These are phyloP conservation scores for Ogataea degrootiae DNA, from an alignment of 805 yeast species.

Conservation along the genomic window DNA sequence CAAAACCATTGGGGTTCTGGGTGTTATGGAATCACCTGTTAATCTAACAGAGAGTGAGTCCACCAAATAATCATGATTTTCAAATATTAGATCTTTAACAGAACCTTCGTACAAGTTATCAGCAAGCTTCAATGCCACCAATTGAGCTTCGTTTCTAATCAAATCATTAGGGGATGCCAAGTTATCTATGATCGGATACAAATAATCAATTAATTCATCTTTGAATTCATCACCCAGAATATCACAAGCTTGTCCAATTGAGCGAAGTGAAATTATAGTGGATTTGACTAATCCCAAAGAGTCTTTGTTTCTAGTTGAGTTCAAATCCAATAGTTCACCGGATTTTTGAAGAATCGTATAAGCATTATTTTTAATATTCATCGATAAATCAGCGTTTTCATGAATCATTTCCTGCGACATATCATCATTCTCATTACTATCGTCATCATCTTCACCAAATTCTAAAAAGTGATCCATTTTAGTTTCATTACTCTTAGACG, in stretches of 20 bases:
- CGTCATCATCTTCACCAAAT: conserved; percentile 20
- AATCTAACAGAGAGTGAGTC: conserved; percentile 72
- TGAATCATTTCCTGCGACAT: not conserved
- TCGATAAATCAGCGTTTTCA: conserved; percentile 1
- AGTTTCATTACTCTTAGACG: not conserved
- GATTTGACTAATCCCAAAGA: conserved; percentile 10
- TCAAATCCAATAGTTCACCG: conserved; percentile 36
- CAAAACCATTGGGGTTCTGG: conserved; percentile 66
- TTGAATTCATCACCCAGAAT: conserved; percentile 36
- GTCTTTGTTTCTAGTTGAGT: conserved; percentile 18
- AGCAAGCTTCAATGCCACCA: conserved; percentile 49
- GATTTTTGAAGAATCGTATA: conserved; percentile 35
- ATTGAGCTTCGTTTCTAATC: conserved; percentile 48
- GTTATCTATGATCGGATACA: conserved; percentile 70
- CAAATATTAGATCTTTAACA: conserved; percentile 48
- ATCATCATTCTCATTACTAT: conserved; percentile 8
- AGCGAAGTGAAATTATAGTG: conserved; percentile 36
- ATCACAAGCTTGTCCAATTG: conserved; percentile 34
- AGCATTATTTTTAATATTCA: conserved; percentile 18
- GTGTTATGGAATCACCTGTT: conserved; percentile 66
- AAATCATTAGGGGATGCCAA: conserved; percentile 52
- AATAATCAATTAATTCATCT: conserved; percentile 59
- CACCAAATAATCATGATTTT: conserved; percentile 74
- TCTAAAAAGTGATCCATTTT: conserved; percentile 18
- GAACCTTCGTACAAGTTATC: conserved; percentile 50